Evolutionary conservation across 2,329 filamentous ascomycete genomes (phyloP), one percentile per base, ranked within the genome.

Genomic region (Alternaria sp.): DNA sequence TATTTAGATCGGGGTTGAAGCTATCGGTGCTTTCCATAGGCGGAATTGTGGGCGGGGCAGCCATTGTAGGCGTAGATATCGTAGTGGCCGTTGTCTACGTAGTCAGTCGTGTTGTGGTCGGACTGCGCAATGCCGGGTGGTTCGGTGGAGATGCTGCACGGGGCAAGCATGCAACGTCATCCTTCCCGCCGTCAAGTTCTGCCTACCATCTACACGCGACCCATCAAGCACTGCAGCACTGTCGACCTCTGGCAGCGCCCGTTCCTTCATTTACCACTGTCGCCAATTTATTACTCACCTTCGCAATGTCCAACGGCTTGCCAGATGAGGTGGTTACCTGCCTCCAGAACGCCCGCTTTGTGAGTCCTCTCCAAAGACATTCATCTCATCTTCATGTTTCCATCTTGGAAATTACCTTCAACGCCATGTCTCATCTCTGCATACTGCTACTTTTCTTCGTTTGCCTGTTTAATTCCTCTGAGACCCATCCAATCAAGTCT

Each of bases 301-400:
- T 59, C 41, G 52, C 62, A 49, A 63, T 62, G 54, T 90, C 92
- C 38, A 84, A 85, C 59, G 86, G 86, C 9, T 86, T 98, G 3
- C 95, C 95, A 0, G 83, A 85, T 4, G 94, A 97, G 79, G 95
- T 98, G 22, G 86, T 95, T 12, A 90, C 93, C 73, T 97, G 94
- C 76, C 88, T 99, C 25, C 90, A 97, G 77, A 98, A 97, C 82
- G 93, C 94, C 51, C 90, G 94, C 71, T 99, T 97, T 82, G 93
- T 97, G 87, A 62, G 81, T 72, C 46, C 49, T 38, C 32, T 38
- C 53, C 20, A 56, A 27, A 32, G 36, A 32, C 51, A 12, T 50
- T 50, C 38, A 36, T 54, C 41, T 46, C 11, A n/a, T 48, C 36
- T 10, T 11, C 30, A 27, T 25, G 12, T 38, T 52, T 43, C 41